phyloP scores from a whole-genome alignment of 768 basidiomycete species.

The Tulasnella sp. region DNA sequence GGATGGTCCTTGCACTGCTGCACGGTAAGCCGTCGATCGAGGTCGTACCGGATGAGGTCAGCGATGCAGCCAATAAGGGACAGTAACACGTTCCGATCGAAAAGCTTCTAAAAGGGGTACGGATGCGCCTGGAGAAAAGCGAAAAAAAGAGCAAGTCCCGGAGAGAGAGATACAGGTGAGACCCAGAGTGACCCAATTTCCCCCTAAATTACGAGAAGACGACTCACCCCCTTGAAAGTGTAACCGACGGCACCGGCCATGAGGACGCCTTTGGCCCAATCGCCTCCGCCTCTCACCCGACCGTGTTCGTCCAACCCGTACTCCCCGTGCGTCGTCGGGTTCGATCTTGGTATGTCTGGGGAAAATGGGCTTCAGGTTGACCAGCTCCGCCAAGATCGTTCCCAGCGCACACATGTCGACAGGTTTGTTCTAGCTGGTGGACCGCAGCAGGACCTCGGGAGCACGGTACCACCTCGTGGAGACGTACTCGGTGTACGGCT shows the following conservation, averaged over 20 bases:
- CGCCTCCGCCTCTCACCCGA: conserved; percentile 68
- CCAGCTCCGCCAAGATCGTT: conserved; percentile 93
- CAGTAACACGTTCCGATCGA: conserved; percentile 63
- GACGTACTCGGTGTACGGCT: conserved; percentile 98
- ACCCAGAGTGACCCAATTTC: no score
- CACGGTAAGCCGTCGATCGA: conserved; percentile 73
- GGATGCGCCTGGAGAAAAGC: conserved; percentile 27
- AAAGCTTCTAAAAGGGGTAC: conserved; percentile 43
- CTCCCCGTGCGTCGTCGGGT: conserved; percentile 46
- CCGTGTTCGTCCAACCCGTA: conserved; percentile 69
- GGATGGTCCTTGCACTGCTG: conserved; percentile 77
- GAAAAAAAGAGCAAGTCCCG: not conserved
- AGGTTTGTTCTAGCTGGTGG: conserved; percentile 87
- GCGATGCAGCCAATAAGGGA: conserved; percentile 85
- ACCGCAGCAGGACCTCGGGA: conserved; percentile 90
- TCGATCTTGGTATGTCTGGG: conserved; percentile 87
- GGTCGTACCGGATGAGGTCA: conserved; percentile 87
- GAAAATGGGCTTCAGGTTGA: conserved; percentile 91
- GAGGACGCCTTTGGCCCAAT: conserved; percentile 74
- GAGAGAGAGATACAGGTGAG: no score
- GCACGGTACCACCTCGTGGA: conserved; percentile 99
- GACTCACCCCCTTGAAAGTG: conserved; percentile 73
- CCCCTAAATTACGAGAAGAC: no score
- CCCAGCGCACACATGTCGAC: conserved; percentile 99
- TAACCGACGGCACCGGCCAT: conserved; percentile 83